Evolutionary conservation across 805 yeast species (phyloP), one percentile per base, ranked within the genome.

Genomic region (Lachancea meyersii): DNA sequence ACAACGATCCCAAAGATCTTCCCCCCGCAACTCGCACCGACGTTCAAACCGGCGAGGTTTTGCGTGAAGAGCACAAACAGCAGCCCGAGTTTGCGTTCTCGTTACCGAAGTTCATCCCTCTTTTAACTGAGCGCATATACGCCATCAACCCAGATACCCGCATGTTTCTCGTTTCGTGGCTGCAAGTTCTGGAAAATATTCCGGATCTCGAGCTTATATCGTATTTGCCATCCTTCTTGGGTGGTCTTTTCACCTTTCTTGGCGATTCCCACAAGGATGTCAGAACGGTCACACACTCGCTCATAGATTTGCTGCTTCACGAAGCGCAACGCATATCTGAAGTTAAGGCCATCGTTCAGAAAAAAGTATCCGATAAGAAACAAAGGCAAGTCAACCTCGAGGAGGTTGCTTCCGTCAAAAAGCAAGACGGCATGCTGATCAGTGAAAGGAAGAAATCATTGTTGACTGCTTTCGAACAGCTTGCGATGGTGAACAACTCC

Each of bases 111-210:
- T 93, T 93, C 64, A 86, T 93, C 30, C 97, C 97, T 0, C 69
- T 94, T n/a, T 65, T 93, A 34, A 79, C 84, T 48, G 98, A 93
- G 60, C 71, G 97, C 50, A 86, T 93, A 65, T 86, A 86, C 56
- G 89, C 93, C 1, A 82, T 86, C 24, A 94, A 93, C 54, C 96
- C 97, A 1, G 86, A 84, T 56, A 88, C 97, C 0, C 74, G 96
- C 50, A 82, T 87, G 67, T 93, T 93, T 55, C 68, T 93, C 44
- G 91, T 93, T 10, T 86, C 94, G 40, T 93, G 98, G 98, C 73
- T 93, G 37, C 83, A 87, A 49, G 75, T 93, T n/a, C 70, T 93
- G 38, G 93, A 91, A 62, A 87, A 93, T 9, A 86, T 89, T 6
- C 97, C 98, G 0, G 94, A 91, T 41, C 69, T 91, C 41, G 96